Conservation (phyloP, 768 basidiomycete genomes). For the Tephrocybe sp. region DNA sequence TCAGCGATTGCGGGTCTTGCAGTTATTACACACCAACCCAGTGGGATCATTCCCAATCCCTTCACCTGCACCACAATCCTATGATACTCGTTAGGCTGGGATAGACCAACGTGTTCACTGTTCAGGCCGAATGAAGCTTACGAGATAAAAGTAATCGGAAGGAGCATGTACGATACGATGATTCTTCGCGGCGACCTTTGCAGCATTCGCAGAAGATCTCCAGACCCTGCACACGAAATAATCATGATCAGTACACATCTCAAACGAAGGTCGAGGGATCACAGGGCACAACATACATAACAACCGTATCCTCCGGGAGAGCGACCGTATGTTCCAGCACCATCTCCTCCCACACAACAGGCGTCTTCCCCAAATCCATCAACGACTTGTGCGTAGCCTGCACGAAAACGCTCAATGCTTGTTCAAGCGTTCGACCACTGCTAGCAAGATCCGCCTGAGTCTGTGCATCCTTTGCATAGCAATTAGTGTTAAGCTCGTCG, state of each 20-base stretch:
- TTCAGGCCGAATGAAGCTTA: slow-evolving; percentile 24
- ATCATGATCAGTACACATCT: not conserved
- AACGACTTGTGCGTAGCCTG: slow-evolving; percentile 55
- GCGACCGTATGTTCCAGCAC: slow-evolving; percentile 48
- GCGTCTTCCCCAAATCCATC: slow-evolving; percentile 55
- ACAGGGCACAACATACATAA: slow-evolving; percentile 44
- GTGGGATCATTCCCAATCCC: slow-evolving; percentile 55
- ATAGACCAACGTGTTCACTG: not conserved
- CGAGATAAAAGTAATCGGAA: slow-evolving; percentile 79
- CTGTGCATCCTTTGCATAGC: slow-evolving; percentile 59
- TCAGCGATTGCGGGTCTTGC: too few relatives aligned
- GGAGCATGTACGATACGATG: slow-evolving; percentile 65
- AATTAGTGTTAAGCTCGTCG: slow-evolving; percentile 71
- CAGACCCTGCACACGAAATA: slow-evolving; percentile 48
- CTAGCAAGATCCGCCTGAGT: slow-evolving; percentile 55
- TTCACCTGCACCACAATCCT: slow-evolving; percentile 69
- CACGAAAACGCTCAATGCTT: slow-evolving; percentile 64
- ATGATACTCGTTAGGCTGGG: slow-evolving; percentile 12
- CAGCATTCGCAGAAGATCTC: slow-evolving; percentile 62
- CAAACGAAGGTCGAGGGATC: too few relatives aligned
- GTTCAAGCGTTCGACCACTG: slow-evolving; percentile 51
- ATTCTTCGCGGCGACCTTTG: slow-evolving; percentile 54
- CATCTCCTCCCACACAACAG: slow-evolving; percentile 87
- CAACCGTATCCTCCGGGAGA: slow-evolving; percentile 46
- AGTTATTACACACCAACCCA: slow-evolving; percentile 39